Evolutionary conservation across 495 filamentous ascomycete species (phyloP), one percentile per base, ranked within the genome.

Genomic region (Pyronema omphalodes): DNA sequence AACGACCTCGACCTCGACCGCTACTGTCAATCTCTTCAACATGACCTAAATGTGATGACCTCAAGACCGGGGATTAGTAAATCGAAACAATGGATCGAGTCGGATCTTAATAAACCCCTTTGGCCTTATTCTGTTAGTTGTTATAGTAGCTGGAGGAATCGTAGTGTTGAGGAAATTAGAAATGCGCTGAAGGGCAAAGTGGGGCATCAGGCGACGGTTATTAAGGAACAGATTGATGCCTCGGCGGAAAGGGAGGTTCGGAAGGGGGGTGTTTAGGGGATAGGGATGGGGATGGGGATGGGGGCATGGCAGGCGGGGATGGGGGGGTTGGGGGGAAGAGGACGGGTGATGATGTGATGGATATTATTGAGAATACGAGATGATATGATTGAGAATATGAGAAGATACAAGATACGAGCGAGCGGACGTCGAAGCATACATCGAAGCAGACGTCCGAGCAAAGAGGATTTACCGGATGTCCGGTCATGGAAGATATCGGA

Each of bases 1-100:
- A 93, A 93, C 62, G 87, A 94, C 64, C 71, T 94, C 11, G 83
- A 83, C 7, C 74, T 93, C 0, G 84, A 88, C 65, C 69, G 70
- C 0, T 93, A 81, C 71, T 89, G 85, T 66, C 72, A 77, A 7
- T 77, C 83, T 59, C 70, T 94, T 44, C 73, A 76, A 3, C 55
- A 71, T 8, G 86, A 94, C 56, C 70, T 94, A 60, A 83, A 88
- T 59, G 74, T 82, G 15, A 78, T 94, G 55, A 78, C 78, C 7
- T 53, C 72, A 74, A 37, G 72, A 66, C 1, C 73, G 75, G 12
- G 68, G 77, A 1, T 18, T n/a, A 76, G 76, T 6, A 70, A 71
- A 33, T 66, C 73, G 44, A 67, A 74, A 9, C 73, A 80, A 15
- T 84, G 80, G 67, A 70, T 83, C 56, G 65, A 64, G 37, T 19